These are phyloP conservation scores for Penicillium tannophilum DNA, from an alignment of 495 filamentous ascomycete genomes.

Conservation along the genomic window DNA sequence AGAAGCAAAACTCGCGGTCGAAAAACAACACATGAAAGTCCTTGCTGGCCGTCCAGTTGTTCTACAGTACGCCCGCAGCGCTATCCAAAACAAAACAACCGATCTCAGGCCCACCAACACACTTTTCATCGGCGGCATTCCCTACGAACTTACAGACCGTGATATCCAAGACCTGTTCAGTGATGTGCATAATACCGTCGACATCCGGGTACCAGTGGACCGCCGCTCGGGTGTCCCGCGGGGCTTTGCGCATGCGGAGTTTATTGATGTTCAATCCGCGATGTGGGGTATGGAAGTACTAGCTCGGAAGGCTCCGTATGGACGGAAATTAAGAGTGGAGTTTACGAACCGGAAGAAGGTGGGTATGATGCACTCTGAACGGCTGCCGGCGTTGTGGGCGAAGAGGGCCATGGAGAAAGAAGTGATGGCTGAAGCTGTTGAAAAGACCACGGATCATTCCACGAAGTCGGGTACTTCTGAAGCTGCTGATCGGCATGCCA, in stretches of 20 bases:
- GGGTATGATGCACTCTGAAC: constrained; percentile 10
- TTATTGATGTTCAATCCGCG: constrained; percentile 66
- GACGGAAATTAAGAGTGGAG: constrained; percentile 67
- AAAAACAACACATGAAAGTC: constrained; percentile 65
- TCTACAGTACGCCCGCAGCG: constrained; percentile 55
- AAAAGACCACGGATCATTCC: neutral
- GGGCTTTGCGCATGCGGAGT: constrained; percentile 91
- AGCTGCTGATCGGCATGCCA: neutral
- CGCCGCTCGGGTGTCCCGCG: constrained; percentile 81
- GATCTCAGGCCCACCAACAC: constrained; percentile 57
- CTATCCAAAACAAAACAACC: constrained; percentile 16
- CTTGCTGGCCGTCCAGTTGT: constrained; percentile 77
- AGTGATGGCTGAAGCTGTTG: neutral
- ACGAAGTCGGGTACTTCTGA: neutral
- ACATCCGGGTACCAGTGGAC: constrained; percentile 90
- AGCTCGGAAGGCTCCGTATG: constrained; percentile 59
- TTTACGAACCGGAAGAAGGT: constrained; percentile 43
- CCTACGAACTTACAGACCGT: constrained; percentile 84
- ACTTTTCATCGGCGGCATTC: constrained; percentile 87
- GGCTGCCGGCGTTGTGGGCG: neutral
- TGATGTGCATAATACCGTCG: constrained; percentile 68
- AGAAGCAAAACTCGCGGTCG: constrained; percentile 61
- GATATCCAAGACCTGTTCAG: constrained; percentile 84
- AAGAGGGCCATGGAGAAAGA: neutral
- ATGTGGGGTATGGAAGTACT: constrained; percentile 58